Conservation (phyloP, 2,329 filamentous ascomycete genomes). For the Xylaria digitata region DNA sequence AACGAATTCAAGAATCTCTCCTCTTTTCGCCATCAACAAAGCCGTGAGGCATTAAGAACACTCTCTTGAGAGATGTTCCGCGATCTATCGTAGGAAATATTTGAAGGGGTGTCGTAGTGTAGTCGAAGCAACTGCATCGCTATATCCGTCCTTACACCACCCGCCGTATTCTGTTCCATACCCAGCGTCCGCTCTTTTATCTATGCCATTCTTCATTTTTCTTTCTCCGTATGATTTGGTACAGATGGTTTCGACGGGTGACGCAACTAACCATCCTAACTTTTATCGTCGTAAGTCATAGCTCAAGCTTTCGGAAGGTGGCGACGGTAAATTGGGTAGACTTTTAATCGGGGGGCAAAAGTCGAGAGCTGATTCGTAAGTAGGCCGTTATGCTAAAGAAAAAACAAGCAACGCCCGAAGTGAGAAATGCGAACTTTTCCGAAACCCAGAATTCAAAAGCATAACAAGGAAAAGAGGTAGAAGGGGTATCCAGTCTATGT, state of each 20-base stretch:
- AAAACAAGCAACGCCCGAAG: conserved; percentile 45
- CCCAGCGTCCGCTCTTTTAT: conserved; percentile 32
- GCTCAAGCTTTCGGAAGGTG: conserved; percentile 25
- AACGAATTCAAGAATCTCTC: conserved; percentile 8
- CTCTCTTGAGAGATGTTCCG: conserved; percentile 26
- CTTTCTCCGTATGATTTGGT: conserved; percentile 28
- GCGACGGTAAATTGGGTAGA: conserved; percentile 19
- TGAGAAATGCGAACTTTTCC: conserved; percentile 47
- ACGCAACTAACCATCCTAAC: conserved; percentile 27
- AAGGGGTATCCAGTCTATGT: conserved; percentile 51
- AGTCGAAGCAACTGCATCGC: conserved; percentile 29
- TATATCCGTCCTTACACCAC: conserved; percentile 34
- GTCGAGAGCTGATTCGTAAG: conserved; percentile 28
- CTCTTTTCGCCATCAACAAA: conserved; percentile 29
- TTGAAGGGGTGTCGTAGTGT: conserved; percentile 21
- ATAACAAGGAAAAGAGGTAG: conserved; percentile 39
- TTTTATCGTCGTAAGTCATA: conserved; percentile 38
- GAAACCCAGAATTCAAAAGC: conserved; percentile 42
- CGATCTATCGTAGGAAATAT: conserved; percentile 32
- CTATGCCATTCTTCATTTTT: conserved; percentile 38
- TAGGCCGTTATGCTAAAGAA: conserved; percentile 46
- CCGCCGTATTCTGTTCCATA: conserved; percentile 30
- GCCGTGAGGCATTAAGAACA: conserved; percentile 37
- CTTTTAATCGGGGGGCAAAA: conserved; percentile 26
- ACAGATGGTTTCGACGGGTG: conserved; percentile 31